Base-by-base conservation (phyloP, 2,329 filamentous ascomycete genomes). In the Madurella fahalii region DNA sequence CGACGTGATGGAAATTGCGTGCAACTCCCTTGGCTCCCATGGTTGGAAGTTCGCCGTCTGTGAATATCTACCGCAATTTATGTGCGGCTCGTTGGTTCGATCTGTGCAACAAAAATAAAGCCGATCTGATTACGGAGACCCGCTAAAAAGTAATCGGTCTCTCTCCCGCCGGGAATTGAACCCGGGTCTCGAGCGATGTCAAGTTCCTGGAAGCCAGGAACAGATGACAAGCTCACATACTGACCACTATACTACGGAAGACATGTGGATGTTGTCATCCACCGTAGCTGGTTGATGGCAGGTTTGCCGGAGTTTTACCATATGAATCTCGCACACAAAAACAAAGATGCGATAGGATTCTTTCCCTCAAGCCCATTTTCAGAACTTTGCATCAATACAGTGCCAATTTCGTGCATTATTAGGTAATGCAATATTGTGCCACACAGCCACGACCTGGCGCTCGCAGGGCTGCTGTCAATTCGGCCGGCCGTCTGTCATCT, bases 181-280 rank as follows among this genome's bases (percentile, higher is more conserved):
- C 57, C 57, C 57, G 57, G 57, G 57, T 59, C 57, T 57, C 57
- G 57, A 59, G 57, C 57, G 57, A 41, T 51, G 54, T 52, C 40
- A 40, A 34, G 31, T 37, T 37, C 34, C 34, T 11, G 34, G 34
- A 5, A 37, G 11, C 34, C 34, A 37, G 34, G 34, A 37, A 37
- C 34, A 37, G 34, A 15, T 59, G 57, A 59, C 57, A 59, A 59
- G 57, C 57, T 59, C 57, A 59, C 54, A 59, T 59, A 59, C 57
- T 59, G 47, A 57, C 57, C 57, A 57, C 57, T 59, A 59, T 59
- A 59, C 57, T 59, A 59, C 57, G 57, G 57, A 59, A 59, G 58
- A 59, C 4, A 50, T 56, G 49, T 42, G 45, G 52, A 43, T 59
- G 58, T 59, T 47, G 7, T 40, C 58, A 59, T 43, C 52, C 45